phyloP scores from a whole-genome alignment of 1,284 basidiomycete species.

The Fistulina hepatica region DNA sequence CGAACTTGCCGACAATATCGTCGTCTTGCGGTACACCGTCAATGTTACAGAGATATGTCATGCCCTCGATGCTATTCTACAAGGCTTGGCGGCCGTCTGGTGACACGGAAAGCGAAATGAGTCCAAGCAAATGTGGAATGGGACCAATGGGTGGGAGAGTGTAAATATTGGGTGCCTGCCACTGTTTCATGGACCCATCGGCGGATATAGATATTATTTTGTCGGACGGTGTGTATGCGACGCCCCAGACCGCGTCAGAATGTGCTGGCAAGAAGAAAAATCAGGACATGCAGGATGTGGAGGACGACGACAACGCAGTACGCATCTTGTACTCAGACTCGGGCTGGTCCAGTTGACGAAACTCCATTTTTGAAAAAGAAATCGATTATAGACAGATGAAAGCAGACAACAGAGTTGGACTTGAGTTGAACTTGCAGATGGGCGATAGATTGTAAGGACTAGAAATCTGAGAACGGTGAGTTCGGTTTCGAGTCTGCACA shows the following conservation, averaged over 20 bases:
- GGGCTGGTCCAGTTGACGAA: no score
- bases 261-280: slow-evolving; percentile 55
- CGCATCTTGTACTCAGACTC: no score
- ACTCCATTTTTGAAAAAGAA: no score
- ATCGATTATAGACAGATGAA: no score
- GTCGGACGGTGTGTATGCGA: slow-evolving; percentile 64
- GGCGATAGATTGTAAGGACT: no score
- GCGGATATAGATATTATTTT: slow-evolving; percentile 59
- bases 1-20: slow-evolving; percentile 47
- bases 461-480: no score
- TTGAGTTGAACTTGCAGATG: no score
- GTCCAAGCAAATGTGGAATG: slow-evolving; percentile 57
- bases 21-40: slow-evolving; percentile 39
- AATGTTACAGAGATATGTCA: slow-evolving; percentile 64
- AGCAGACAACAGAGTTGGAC: no score
- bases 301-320: no score
- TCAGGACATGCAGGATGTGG: no score
- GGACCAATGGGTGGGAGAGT: slow-evolving; percentile 33
- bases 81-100: slow-evolving; percentile 52
- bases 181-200: slow-evolving; percentile 65
- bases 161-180: no score
- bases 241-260: slow-evolving; percentile 71
- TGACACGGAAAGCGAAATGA: slow-evolving; percentile 61
- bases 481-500: no score
- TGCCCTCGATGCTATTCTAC: slow-evolving; percentile 73